Base-by-base conservation (phyloP, 495 filamentous ascomycete genomes). In the Hypoxylon trugodes region DNA sequence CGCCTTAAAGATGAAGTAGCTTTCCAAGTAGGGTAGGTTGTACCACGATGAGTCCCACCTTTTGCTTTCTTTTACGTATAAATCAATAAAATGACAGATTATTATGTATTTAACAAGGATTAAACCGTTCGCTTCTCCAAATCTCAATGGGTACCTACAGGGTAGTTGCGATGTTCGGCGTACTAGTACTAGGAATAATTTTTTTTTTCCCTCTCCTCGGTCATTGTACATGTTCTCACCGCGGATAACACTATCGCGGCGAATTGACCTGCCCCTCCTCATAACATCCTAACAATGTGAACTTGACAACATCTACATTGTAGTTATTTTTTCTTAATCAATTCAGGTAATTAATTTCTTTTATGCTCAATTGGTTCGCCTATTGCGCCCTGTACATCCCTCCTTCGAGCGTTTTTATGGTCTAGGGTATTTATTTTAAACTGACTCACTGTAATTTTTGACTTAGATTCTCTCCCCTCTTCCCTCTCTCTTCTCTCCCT, bases 91-190 rank as follows among this genome's bases (percentile, higher is more conserved):
- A 10, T 6, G 13, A 43, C 6, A 33, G 28, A 19, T 50, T n/a
- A n/a, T 36, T 45, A 35, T 46, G 24, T n/a, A 40, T 15, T 19
- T 38, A 37, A 59, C 62, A 65, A 59, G 62, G 62, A 15, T 55
- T 50, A 37, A 26, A 32, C 19, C 35, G 19, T 25, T 52, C 37
- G 18, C 16, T 37, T 30, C 41, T 42, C 51, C 45, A 45, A 28
- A 50, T 47, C 21, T 58, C 50, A 60, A 47, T 57, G 49, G 41
- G 38, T 32, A 33, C 28, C n/a, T n/a, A n/a, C n/a, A n/a, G n/a
- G n/a, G n/a, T n/a, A 35, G 57, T 52, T 62, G 64, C 64, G 64
- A 42, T 67, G 53, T 67, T 67, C 64, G 64, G 64, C 64, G 64
- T 46, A 5, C 40, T 24, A 57, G n/a, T n/a, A n/a, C n/a, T n/a